Percentiles rank a stretch among this genome's conserved stretches.
These are phyloP conservation scores for Calonectria fujianensis DNA, from an alignment of 2,329 filamentous ascomycete species.

Conservation along the genomic window DNA sequence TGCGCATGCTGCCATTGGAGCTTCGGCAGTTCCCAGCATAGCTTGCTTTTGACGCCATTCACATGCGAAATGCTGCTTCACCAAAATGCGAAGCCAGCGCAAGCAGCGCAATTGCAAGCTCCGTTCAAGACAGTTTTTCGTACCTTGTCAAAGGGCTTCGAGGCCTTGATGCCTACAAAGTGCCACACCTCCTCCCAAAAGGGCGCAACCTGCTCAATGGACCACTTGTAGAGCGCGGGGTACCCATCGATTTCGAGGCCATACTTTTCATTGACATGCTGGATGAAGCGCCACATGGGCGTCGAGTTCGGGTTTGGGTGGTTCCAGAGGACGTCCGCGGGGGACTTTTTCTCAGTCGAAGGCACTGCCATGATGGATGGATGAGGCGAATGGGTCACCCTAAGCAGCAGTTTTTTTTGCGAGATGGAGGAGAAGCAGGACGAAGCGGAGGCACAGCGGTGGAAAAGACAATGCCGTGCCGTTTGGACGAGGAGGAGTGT, in stretches of 20 bases:
- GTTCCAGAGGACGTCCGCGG: constrained; percentile 78
- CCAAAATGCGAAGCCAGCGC: neutral
- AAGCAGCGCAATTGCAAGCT: neutral
- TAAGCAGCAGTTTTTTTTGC: constrained; percentile 14
- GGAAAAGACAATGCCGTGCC: neutral
- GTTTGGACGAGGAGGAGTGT: constrained; percentile 18
- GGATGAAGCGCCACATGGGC: constrained; percentile 83
- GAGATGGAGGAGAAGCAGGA: neutral
- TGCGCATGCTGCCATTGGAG: neutral
- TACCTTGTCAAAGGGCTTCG: constrained; percentile 77
- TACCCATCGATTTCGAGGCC: constrained; percentile 79
- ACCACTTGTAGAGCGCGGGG: constrained; percentile 88
- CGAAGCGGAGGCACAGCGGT: neutral
- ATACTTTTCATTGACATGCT: constrained; percentile 81
- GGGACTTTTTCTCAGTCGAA: constrained; percentile 50
- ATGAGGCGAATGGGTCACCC: constrained; percentile 21
- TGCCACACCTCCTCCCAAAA: constrained; percentile 94
- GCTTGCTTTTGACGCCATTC: constrained; percentile 6
- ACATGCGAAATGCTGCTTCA: constrained; percentile 8
- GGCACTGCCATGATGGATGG: constrained; percentile 52
- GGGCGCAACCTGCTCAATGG: constrained; percentile 81
- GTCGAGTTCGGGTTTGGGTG: constrained; percentile 81
- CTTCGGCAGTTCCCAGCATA: neutral
- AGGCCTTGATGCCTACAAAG: constrained; percentile 84
- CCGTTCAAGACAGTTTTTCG: constrained; percentile 49